phyloP scores from a whole-genome alignment of 441 rosid genomes.

The Gossypium trilobum region DNA sequence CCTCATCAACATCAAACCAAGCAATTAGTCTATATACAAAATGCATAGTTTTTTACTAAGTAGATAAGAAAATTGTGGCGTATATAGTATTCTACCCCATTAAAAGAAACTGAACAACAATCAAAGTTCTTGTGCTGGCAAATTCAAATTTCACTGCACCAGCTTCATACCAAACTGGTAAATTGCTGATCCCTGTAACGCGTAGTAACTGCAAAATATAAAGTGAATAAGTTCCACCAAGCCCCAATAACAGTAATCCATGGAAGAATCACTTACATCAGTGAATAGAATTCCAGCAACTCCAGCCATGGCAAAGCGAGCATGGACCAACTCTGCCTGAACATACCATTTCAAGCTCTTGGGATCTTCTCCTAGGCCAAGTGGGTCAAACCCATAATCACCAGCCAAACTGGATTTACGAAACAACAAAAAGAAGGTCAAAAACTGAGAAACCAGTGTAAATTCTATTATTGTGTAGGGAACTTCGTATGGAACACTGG shows the following conservation, averaged over 20 bases:
- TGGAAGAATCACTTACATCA: slow-evolving; percentile 39
- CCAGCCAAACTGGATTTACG: slow-evolving; percentile 49
- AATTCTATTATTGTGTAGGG: not conserved
- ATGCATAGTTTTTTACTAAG: not conserved
- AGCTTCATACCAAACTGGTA: slow-evolving; percentile 94
- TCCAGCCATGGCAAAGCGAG: slow-evolving; percentile 92
- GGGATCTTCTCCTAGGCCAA: slow-evolving; percentile 86
- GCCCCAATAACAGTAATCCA: not conserved
- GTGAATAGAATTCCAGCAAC: slow-evolving; percentile 89
- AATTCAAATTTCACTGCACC: slow-evolving; percentile 69
- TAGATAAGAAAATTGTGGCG: not conserved
- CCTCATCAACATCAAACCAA: not conserved
- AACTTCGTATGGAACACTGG: not conserved
- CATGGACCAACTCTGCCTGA: slow-evolving; percentile 86
- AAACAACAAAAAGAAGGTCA: not conserved
- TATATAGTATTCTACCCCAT: slow-evolving; percentile 53
- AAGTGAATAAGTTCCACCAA: not conserved
- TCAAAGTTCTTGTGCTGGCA: slow-evolving; percentile 65
- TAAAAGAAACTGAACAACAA: slow-evolving; percentile 57
- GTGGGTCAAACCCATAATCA: slow-evolving; percentile 86
- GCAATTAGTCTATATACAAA: not conserved
- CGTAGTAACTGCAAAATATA: slow-evolving; percentile 53
- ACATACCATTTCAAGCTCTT: slow-evolving; percentile 89
- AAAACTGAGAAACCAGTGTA: not conserved
- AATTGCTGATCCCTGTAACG: slow-evolving; percentile 49